Conservation (phyloP, 2,329 filamentous ascomycete genomes). For the Fusarium sp. region DNA sequence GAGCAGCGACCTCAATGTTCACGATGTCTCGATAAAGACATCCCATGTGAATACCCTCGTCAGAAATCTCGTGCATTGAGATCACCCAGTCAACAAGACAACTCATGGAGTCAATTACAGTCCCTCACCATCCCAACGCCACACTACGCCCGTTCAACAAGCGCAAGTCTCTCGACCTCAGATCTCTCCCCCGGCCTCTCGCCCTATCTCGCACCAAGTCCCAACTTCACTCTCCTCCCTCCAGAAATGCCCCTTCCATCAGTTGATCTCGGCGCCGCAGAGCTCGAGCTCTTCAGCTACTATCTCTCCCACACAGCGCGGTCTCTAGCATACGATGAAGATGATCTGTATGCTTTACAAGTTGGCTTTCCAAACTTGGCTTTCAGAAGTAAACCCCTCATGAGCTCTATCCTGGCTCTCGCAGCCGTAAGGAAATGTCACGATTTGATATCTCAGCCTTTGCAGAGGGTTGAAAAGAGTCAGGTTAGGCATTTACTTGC, state of each 20-base stretch:
- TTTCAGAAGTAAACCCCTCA: constrained; percentile 50
- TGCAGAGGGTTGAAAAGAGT: not conserved
- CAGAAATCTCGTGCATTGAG: not conserved
- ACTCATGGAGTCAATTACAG: not conserved
- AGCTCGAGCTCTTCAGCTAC: constrained; percentile 52
- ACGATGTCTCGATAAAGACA: constrained; percentile 16
- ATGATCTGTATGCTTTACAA: constrained; percentile 52
- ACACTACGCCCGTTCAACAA: not conserved
- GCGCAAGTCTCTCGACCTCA: not conserved
- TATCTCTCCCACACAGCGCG: constrained; percentile 54
- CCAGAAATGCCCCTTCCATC: not conserved
- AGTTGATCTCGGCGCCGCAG: constrained; percentile 35
- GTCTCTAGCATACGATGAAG: constrained; percentile 47
- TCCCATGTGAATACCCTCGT: constrained; percentile 24
- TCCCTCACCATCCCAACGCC: not conserved
- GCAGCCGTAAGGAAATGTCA: constrained; percentile 53
- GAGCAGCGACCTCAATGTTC: constrained; percentile 29
- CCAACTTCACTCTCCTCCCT: not conserved
- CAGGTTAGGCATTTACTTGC: constrained; percentile 30
- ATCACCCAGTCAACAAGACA: not conserved
- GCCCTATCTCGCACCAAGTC: not conserved
- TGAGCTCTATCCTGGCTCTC: constrained; percentile 54
- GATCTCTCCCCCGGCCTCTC: not conserved
- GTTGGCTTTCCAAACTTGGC: constrained; percentile 55
- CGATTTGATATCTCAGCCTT: constrained; percentile 38